Evolutionary conservation across 768 basidiomycete genomes (phyloP).

Genomic region (Mycena galericulata): DNA sequence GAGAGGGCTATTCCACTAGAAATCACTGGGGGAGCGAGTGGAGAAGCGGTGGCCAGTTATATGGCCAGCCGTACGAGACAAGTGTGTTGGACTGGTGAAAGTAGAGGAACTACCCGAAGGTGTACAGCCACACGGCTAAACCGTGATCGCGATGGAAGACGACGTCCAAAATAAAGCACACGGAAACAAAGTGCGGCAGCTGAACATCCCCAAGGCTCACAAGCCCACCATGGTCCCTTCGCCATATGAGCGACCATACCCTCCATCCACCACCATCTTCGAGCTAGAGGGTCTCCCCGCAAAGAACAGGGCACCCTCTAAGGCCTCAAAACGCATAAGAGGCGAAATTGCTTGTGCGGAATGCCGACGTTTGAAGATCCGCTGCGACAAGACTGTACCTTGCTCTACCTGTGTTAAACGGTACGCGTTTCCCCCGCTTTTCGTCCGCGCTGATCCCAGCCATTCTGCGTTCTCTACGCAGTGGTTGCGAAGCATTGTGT

Average conservation of each 20-base stretch:
- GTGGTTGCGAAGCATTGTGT: constrained; percentile 61
- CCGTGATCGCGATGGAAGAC: constrained; percentile 4
- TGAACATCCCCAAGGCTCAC: too few species aligned
- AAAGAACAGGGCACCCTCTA: constrained; percentile 40
- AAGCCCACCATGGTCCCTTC: constrained; percentile 19
- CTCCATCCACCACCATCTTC: constrained; percentile 3
- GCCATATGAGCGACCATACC: constrained; percentile 23
- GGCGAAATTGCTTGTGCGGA: constrained; percentile 47
- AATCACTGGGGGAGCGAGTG: too few species aligned
- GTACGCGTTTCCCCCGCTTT: not conserved
- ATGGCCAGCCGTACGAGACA: too few species aligned
- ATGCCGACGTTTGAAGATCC: constrained; percentile 57
- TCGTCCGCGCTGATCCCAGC: not conserved
- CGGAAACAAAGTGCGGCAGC: too few species aligned
- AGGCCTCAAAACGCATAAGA: constrained; percentile 54
- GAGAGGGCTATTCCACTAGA: too few species aligned
- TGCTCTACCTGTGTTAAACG: constrained; percentile 65
- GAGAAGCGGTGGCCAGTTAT: too few species aligned
- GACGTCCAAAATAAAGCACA: not conserved
- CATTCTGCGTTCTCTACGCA: not conserved
- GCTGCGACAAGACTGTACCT: constrained; percentile 44
- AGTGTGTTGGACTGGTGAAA: too few species aligned
- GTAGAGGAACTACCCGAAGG: too few species aligned
- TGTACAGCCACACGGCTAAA: not conserved
- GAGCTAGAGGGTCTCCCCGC: constrained; percentile 19